Base-by-base conservation (phyloP, 495 filamentous ascomycete species). In the Schizothecium vesticola region DNA sequence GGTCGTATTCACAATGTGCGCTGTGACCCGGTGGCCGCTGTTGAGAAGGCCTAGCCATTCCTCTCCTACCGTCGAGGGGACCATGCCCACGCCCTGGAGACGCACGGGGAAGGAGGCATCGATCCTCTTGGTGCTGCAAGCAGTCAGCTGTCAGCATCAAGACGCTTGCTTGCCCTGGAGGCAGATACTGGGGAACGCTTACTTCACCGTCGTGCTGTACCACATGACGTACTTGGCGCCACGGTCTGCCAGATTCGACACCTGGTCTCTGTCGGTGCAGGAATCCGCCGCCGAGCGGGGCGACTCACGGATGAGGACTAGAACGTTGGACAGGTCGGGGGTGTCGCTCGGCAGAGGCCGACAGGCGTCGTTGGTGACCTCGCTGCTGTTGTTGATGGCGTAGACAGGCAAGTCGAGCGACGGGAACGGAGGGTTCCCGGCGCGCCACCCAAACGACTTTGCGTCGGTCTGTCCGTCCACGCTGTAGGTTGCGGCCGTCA, bases 221-320 rank as follows among this genome's bases (percentile, higher is more conserved):
- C 83, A 81, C 68, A 83, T 68, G 36, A 86, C 73, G 56, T 86
- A 84, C 70, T 82, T 81, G 31, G 80, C 83, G 23, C 83, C 83
- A 25, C 71, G 74, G n/a, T 73, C 74, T 26, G 72, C 79, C 16
- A 80, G 79, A 58, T 84, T 82, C 43, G 71, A 73, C n/a, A 75
- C 76, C 60, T 85, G 82, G 12, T 78, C 57, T 65, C 80, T 83
- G 23, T 72, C 78, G 55, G 81, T 82, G n/a, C 79, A 64, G 36
- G 25, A 16, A 43, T 21, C 22, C 23, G 4, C 2, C n/a, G 56
- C 11, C 21, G 56, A 24, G n/a, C 22, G n/a, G n/a, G 26, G 24
- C 25, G 23, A 28, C 8, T 79, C 33, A 80, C 80, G 63, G 59
- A 86, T 77, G 26, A 86, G 72, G 21, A 83, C 82, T 36, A 86